phyloP scores from a whole-genome alignment of 495 filamentous ascomycete species.

The Penicillium pancosmium region DNA sequence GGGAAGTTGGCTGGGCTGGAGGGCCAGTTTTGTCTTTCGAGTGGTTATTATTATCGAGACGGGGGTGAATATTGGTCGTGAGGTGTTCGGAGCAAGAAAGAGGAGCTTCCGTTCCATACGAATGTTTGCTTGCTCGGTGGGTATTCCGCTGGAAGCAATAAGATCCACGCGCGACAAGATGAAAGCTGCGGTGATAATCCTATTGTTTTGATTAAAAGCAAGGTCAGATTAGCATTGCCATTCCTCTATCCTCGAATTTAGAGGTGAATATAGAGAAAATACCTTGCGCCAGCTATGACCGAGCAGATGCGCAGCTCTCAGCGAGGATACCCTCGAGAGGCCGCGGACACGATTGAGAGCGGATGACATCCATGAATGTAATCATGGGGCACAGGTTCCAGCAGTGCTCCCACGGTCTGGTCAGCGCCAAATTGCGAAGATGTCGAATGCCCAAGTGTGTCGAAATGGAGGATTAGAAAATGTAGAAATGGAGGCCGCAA shows the following conservation, averaged over 20 bases:
- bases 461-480: not conserved
- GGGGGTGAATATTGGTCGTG: not conserved
- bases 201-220: not conserved
- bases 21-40: not conserved
- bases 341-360: constrained; percentile 46
- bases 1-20: not conserved
- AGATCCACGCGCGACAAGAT: not conserved
- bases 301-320: constrained; percentile 38
- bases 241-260: not conserved
- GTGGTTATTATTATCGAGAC: not conserved
- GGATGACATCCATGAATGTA: constrained; percentile 56
- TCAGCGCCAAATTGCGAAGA: not conserved
- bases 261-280: constrained; percentile 2
- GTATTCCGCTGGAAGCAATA: constrained; percentile 8
- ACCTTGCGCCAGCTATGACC: constrained; percentile 34
- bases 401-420: constrained; percentile 1
- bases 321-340: constrained; percentile 42
- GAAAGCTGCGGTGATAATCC: constrained; percentile 4
- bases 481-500: not conserved
- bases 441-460: not conserved
- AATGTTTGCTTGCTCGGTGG: constrained; percentile 10
- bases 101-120: constrained; percentile 7
- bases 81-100: not conserved
- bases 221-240: not conserved
- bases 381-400: constrained; percentile 26